Evolutionary conservation across 2,329 filamentous ascomycete genomes (phyloP).

Genomic region (Calonectria pseudoreteaudii): DNA sequence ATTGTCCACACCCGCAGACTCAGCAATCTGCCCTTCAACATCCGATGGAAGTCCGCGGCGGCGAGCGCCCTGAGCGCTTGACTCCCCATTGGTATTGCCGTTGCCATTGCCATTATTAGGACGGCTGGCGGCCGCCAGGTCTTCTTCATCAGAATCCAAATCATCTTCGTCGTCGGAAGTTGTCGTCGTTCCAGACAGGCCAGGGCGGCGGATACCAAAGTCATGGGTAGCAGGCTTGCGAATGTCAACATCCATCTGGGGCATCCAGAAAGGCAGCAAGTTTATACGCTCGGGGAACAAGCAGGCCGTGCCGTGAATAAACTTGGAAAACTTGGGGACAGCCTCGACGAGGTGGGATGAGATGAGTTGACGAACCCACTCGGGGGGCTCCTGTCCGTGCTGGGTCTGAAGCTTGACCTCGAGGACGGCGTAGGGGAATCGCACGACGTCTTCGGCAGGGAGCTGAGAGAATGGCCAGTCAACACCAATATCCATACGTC

Average conservation of each 20-base stretch:
- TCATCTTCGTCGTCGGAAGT: constrained; percentile 83
- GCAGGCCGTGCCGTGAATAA: constrained; percentile 93
- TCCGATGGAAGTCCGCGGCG: constrained; percentile 66
- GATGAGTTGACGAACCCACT: constrained; percentile 95
- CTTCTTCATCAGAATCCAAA: constrained; percentile 75
- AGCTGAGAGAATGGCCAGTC: constrained; percentile 95
- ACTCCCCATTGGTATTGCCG: constrained; percentile 47
- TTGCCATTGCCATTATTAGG: constrained; percentile 25
- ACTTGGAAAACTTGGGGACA: constrained; percentile 99
- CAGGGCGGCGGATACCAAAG: constrained; percentile 89
- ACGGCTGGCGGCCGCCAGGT: constrained; percentile 39
- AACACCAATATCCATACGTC: constrained; percentile 96
- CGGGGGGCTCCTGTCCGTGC: constrained; percentile 91
- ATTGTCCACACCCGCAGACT: constrained; percentile 69
- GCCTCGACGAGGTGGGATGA: constrained; percentile 95
- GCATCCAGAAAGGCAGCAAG: constrained; percentile 95
- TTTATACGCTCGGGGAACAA: constrained; percentile 90
- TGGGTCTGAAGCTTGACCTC: constrained; percentile 99
- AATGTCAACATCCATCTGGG: constrained; percentile 98
- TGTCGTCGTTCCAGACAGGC: constrained; percentile 79
- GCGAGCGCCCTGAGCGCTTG: constrained; percentile 52
- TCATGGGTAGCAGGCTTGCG: constrained; percentile 89
- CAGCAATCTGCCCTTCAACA: constrained; percentile 84
- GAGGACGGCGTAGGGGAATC: constrained; percentile 95
- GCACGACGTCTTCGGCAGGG: constrained; percentile 84